These are phyloP conservation scores for Ascodesmis nigricans DNA, from an alignment of 495 filamentous ascomycete species.

Conservation along the genomic window DNA sequence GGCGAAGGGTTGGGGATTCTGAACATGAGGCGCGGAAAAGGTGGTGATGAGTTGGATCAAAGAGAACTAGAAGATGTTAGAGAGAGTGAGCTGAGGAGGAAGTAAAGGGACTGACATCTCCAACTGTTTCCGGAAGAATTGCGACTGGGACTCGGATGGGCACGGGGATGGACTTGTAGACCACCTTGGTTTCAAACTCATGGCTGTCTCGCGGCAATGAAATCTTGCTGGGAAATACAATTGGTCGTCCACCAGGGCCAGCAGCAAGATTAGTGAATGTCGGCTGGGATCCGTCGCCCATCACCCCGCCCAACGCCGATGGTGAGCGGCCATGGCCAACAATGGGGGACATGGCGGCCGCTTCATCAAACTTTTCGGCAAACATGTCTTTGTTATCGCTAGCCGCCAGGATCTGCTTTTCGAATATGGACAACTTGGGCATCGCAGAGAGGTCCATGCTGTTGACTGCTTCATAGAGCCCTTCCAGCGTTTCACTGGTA, in stretches of 20 bases:
- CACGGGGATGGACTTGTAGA: constrained; percentile 86
- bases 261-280: constrained; percentile 20
- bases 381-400: constrained; percentile 93
- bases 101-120: constrained; percentile 30
- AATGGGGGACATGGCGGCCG: constrained; percentile 32
- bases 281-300: constrained; percentile 11
- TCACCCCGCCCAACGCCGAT: constrained; percentile 12
- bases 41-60: constrained; percentile 91
- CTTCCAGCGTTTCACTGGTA: constrained; percentile 66
- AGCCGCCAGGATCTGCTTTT: constrained; percentile 65
- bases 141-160: constrained; percentile 89
- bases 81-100: neutral
- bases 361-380: constrained; percentile 87
- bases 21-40: constrained; percentile 60
- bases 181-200: constrained; percentile 83
- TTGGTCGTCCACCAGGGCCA: constrained; percentile 13
- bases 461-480: constrained; percentile 81
- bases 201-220: constrained; percentile 55
- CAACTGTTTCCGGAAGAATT: constrained; percentile 83
- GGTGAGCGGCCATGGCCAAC: constrained; percentile 28
- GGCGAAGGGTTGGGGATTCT: constrained; percentile 65
- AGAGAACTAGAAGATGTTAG: constrained; percentile 37
- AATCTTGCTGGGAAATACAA: constrained; percentile 17
- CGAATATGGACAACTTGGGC: constrained; percentile 63
- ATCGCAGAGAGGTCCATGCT: constrained; percentile 90